Base-by-base conservation (phyloP, 306 rosid species). In the Herpetospermum pedunculosum region DNA sequence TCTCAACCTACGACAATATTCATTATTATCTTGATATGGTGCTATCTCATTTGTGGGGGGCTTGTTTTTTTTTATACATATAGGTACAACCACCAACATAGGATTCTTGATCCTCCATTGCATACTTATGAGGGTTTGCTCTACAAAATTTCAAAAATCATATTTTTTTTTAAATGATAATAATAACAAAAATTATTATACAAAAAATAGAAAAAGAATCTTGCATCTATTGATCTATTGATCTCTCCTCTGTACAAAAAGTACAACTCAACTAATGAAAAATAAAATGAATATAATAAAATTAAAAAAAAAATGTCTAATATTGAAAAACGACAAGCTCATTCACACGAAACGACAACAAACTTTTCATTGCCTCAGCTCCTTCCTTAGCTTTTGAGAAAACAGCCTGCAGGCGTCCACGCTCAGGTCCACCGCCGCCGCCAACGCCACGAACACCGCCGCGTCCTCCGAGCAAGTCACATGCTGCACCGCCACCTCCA, bases 401-500 rank as follows among this genome's bases (percentile, higher is more conserved):
- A 84, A 84, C 75, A 80, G 57, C 32, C 75, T 52, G 76, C 87
- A 84, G 57, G 87, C 87, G 77, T 84, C 87, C 83, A 84, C 73
- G 79, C 85, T 81, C 77, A 84, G 63, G 68, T 84, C 83, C 85
- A 84, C 67, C 25, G 87, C 87, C 53, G 87, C 85, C 13, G 87
- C 87, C 62, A 84, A 55, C 35, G 87, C 87, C 62, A 84, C 87
- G 49, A 78, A 84, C 64, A 82, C 85, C 23, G 87, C 87, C 11
- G 87, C 87, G 35, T 84, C 87, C 77, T 84, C 87, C 76, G 83
- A 68, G 80, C 87, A 84, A 0, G 85, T 72, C 83, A 84, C 87
- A 80, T 84, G 85, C 83, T 79, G 76, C 16, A 79, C 85, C 2
- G 83, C 87, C 49, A 84, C 87, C 70, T 81, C 87, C 59, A 84